Conservation (phyloP, 2,329 filamentous ascomycete genomes). For the Botrytis byssoidea region DNA sequence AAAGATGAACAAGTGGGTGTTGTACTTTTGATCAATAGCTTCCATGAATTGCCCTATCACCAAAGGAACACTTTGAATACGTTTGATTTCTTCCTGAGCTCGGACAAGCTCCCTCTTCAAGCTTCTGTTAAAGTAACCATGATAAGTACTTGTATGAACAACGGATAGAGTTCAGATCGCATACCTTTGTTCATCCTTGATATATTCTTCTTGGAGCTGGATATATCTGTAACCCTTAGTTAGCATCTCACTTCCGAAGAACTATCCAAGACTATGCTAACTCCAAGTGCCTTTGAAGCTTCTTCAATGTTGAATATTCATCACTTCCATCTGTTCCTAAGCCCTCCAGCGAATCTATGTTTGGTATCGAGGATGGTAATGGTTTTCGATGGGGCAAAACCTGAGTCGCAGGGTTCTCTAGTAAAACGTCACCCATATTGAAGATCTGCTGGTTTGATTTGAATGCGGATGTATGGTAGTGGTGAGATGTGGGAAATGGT, state of each 20-base stretch:
- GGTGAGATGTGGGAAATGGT: not conserved
- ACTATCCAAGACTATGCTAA: conserved; percentile 47
- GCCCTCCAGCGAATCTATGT: conserved; percentile 87
- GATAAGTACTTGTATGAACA: not conserved
- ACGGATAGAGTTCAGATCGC: conserved; percentile 22
- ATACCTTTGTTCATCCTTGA: conserved; percentile 98
- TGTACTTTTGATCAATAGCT: conserved; percentile 97
- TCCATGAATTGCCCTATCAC: conserved; percentile 99
- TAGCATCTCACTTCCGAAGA: conserved; percentile 28
- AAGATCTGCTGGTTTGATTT: conserved; percentile 6
- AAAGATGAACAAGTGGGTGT: not conserved
- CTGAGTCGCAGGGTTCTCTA: conserved; percentile 76
- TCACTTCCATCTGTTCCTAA: conserved; percentile 77
- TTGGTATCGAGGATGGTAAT: conserved; percentile 76
- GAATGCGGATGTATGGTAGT: conserved; percentile 1
- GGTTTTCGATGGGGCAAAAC: conserved; percentile 78
- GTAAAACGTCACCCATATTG: conserved; percentile 80
- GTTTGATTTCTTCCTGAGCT: conserved; percentile 98
- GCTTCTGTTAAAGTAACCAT: conserved; percentile 56
- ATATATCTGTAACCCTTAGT: conserved; percentile 64
- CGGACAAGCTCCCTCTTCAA: conserved; percentile 95
- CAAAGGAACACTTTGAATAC: conserved; percentile 95
- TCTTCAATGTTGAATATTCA: conserved; percentile 94
- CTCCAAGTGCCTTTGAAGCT: conserved; percentile 94
- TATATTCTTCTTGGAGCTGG: conserved; percentile 98